A percentile compares a stretch with the other conserved stretches of the same genome.
phyloP scores from a whole-genome alignment of 78 protist species.

The Ministeria vibrans region DNA sequence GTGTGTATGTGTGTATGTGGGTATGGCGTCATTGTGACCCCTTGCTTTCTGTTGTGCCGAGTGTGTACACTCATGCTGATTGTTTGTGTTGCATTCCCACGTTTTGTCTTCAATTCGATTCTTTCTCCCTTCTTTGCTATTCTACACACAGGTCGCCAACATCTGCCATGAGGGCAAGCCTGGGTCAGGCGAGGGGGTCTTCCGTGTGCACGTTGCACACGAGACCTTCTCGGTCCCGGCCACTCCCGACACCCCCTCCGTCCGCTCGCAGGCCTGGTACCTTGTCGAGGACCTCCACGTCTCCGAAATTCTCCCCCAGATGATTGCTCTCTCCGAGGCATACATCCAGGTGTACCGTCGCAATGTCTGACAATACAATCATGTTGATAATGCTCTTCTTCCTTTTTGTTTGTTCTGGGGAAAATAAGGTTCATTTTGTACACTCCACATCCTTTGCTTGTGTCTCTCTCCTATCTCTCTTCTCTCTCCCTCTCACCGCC shows the following conservation, averaged over 20 bases:
- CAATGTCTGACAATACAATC: too few species aligned
- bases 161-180: slow-evolving; percentile 50
- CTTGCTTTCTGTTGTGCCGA: not conserved
- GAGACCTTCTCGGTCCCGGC: slow-evolving; percentile 6
- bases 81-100: not conserved
- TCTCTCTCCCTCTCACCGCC: too few species aligned
- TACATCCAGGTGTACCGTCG: slow-evolving; percentile 61
- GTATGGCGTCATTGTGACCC: too few species aligned
- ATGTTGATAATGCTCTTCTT: too few species aligned
- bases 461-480: too few species aligned
- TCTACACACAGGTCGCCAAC: slow-evolving; percentile 43
- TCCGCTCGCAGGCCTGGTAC: slow-evolving; percentile 48
- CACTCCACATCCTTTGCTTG: too few species aligned
- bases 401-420: too few species aligned
- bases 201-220: slow-evolving; percentile 16
- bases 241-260: not conserved
- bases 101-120: not conserved
- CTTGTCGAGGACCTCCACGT: slow-evolving; percentile 63
- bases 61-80: not conserved
- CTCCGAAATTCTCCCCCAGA: slow-evolving; percentile 58
- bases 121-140: not conserved
- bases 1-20: not conserved
- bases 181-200: slow-evolving; percentile 5
- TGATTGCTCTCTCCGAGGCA: slow-evolving; percentile 75
- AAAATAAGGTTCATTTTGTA: too few species aligned